Evolutionary conservation across 2,329 filamentous ascomycete species (phyloP), one percentile per base, ranked within the genome.

Genomic region (Colletotrichum sp.): DNA sequence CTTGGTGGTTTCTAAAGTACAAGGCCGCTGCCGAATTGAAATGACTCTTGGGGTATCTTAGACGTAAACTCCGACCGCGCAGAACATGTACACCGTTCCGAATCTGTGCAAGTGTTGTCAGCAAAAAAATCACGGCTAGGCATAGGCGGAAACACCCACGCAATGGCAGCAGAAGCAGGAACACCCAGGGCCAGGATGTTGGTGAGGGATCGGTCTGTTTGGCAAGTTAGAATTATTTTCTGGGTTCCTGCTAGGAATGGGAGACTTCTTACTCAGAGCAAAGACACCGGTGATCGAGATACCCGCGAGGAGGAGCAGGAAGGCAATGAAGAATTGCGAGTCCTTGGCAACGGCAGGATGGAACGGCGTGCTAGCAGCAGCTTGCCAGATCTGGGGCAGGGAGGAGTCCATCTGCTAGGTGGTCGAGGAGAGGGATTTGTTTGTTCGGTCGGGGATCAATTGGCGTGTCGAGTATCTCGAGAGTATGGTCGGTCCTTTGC

Each of bases 81-180:
- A 99, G 87, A 99, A 98, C 94, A 98, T 98, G 87, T 97, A 98
- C 61, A 99, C 96, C 67, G 96, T 94, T 80, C 97, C 97, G 85
- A 98, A 94, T 67, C 96, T 98, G 82, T 13, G 28, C 32, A 11
- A 25, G 25, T 68, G 36, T 16, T 16, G 67, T 66, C 77, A 64
- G 36, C 36, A 73, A 59, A 39, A 80, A 57, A 76, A 65, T 66
- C 34, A 25, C 55, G 64, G 8, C 19, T 11, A n/a, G 39, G 32
- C 69, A 16, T 19, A 66, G 68, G 61, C 65, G 68, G 64, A 44
- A 52, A 36, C 52, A 87, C 95, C 82, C 93, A 98, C 96, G 95
- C 96, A 87, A 98, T 92, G 78, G 96, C 94, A 80, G 98, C 84
- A 76, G 96, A 98, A 77, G 97, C 96, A 57, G 97, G 96, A 78